Evolutionary conservation across 495 filamentous ascomycete species (phyloP).

Genomic region (Sordaria brevicollis): DNA sequence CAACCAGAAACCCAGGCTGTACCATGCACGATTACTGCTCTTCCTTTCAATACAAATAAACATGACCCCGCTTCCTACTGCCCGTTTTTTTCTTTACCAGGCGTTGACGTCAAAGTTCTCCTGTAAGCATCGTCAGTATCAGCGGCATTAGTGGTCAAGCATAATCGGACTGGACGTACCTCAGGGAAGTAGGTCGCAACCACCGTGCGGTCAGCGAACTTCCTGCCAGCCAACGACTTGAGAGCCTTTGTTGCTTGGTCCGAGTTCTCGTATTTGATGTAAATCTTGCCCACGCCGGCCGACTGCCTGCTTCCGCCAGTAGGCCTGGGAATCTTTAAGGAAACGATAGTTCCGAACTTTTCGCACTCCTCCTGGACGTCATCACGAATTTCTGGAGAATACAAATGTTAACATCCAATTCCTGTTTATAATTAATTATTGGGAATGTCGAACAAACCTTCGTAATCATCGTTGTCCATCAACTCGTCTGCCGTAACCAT

Average conservation of each 20-base stretch:
- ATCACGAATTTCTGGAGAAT: slow-evolving; percentile 71
- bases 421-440: not conserved
- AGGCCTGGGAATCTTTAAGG: slow-evolving; percentile 85
- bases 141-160: not conserved
- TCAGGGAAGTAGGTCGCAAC: slow-evolving; percentile 94
- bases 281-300: slow-evolving; percentile 94
- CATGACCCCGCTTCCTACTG: not conserved
- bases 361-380: slow-evolving; percentile 85
- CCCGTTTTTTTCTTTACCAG: slow-evolving; percentile 41
- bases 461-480: slow-evolving; percentile 86
- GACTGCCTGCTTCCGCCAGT: slow-evolving; percentile 68
- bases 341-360: slow-evolving; percentile 76
- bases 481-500: slow-evolving; percentile 97
- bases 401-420: slow-evolving; percentile 7
- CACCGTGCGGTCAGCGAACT: slow-evolving; percentile 91
- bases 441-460: slow-evolving; percentile 50
- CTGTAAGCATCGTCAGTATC: slow-evolving; percentile 29
- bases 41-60: not conserved
- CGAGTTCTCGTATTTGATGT: slow-evolving; percentile 75
- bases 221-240: slow-evolving; percentile 77
- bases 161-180: slow-evolving; percentile 35
- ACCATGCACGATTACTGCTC: not conserved
- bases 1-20: not conserved
- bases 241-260: slow-evolving; percentile 78
- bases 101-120: slow-evolving; percentile 71